Conservation (phyloP, 2,329 filamentous ascomycete genomes). For the Ophiostoma ulmi region DNA sequence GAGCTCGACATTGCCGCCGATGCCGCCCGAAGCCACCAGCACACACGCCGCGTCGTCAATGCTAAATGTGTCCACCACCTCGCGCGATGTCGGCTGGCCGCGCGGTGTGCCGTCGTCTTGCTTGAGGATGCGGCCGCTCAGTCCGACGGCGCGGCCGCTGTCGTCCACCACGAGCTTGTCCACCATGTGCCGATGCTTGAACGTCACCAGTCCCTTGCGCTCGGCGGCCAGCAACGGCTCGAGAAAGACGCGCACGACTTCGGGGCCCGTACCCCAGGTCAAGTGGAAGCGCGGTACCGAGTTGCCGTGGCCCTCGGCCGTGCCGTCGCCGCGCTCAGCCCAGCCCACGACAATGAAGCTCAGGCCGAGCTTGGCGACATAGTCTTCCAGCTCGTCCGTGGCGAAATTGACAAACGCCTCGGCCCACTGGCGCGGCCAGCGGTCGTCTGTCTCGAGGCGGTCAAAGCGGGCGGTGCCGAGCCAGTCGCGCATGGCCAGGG, state of each 20-base stretch:
- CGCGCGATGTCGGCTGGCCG: conserved; percentile 50
- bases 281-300: conserved; percentile 59
- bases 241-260: conserved; percentile 53
- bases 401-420: conserved; percentile 60
- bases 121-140: conserved; percentile 50
- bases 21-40: conserved; percentile 53
- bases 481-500: conserved; percentile 57
- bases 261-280: conserved; percentile 57
- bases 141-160: conserved; percentile 48
- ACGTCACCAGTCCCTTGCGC: conserved; percentile 49
- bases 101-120: conserved; percentile 43
- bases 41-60: conserved; percentile 46
- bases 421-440: conserved; percentile 58
- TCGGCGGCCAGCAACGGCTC: conserved; percentile 52
- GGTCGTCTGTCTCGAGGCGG: conserved; percentile 47
- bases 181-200: conserved; percentile 53
- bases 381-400: conserved; percentile 52
- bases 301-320: conserved; percentile 55
- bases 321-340: conserved; percentile 56
- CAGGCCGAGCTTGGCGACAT: conserved; percentile 50
- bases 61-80: conserved; percentile 48
- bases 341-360: conserved; percentile 53
- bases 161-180: conserved; percentile 53
- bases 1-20: conserved; percentile 57
- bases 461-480: conserved; percentile 54